Evolutionary conservation across 2,329 filamentous ascomycete species (phyloP), one percentile per base, ranked within the genome.

Genomic region (Gyromitra esculenta): DNA sequence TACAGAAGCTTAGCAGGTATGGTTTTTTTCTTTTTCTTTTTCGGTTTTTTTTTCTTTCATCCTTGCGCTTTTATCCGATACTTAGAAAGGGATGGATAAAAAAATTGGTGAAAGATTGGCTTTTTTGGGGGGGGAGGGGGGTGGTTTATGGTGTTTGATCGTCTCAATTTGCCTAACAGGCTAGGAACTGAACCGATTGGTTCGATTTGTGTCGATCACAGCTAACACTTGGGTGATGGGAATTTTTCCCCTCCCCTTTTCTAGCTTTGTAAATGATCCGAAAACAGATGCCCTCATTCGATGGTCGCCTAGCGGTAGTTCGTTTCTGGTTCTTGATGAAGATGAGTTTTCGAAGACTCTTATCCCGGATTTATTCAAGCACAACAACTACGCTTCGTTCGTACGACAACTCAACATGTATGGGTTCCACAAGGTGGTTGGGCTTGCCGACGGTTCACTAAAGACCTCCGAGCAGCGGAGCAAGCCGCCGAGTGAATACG

Each of bases 401-500:
- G 91, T 93, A 39, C 88, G 91, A 35, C 91, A 92, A 80, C 84
- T 92, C 74, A 89, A 89, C 79, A 89, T 89, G 88, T 89, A 89
- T 80, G 88, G 88, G 1, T 89, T 89, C 75, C 88, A 89, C 81
- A 89, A 89, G 81, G 91, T 92, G 54, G 92, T 96, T 2, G 92
- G 92, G 2, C 87, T 99, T 18, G 97, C 94, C 2, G 96, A 99
- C 84, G 97, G 97, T 82, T 97, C 94, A 0, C 96, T 99, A 92
- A 92, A 96, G 80, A 94, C 96, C 5, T 97, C 94, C 82, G 96
- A 98, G 85, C 91, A 94, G 77, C 97, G 97, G 83, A 95, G 95
- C 83, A 99, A 99, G 85, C 97, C 94, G 75, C 96, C 96, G 0
- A 98, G 94, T 87, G 96, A 98, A 86, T 99, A 99, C 83, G 94